Evolutionary conservation across 2,329 filamentous ascomycete genomes (phyloP).

Genomic region (Cladophialophora psammophila): DNA sequence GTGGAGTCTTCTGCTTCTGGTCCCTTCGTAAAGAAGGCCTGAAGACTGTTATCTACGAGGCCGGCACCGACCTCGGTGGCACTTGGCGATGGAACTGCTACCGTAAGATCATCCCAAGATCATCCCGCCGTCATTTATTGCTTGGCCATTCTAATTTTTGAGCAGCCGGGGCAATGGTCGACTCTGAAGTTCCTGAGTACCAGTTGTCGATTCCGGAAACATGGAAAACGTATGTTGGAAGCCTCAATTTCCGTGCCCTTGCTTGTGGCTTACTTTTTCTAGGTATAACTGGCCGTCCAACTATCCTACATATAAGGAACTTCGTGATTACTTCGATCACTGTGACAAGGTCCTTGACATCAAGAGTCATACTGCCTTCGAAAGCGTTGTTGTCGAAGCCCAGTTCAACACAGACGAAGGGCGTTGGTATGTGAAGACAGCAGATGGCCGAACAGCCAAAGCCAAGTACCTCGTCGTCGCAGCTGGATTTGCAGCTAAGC

Average conservation of each 20-base stretch:
- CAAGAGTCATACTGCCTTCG: constrained; percentile 56
- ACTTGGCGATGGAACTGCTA: constrained; percentile 51
- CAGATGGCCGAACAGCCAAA: constrained; percentile 50
- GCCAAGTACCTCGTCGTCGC: constrained; percentile 57
- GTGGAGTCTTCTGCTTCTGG: constrained; percentile 61
- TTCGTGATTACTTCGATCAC: constrained; percentile 53
- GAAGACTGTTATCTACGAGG: constrained; percentile 61
- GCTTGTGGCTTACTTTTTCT: constrained; percentile 43
- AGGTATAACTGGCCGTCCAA: constrained; percentile 56
- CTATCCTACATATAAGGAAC: constrained; percentile 51
- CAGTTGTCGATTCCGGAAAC: constrained; percentile 57
- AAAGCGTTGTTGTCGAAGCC: constrained; percentile 53
- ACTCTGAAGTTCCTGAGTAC: constrained; percentile 57
- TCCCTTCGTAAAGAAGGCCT: constrained; percentile 60
- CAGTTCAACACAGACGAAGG: constrained; percentile 48
- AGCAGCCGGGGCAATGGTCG: constrained; percentile 39
- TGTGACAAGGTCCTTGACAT: constrained; percentile 52
- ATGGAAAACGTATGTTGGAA: constrained; percentile 49
- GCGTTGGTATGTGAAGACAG: constrained; percentile 56
- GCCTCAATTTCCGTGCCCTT: background rate
- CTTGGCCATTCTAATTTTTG: background rate
- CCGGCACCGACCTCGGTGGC: constrained; percentile 55
- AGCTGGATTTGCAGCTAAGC: constrained; percentile 63
- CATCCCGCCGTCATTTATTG: background rate
- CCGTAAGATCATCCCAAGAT: constrained; percentile 24